Base-by-base conservation (phyloP, 1,139 yeast genomes). In the Wickerhamomyces sp. region DNA sequence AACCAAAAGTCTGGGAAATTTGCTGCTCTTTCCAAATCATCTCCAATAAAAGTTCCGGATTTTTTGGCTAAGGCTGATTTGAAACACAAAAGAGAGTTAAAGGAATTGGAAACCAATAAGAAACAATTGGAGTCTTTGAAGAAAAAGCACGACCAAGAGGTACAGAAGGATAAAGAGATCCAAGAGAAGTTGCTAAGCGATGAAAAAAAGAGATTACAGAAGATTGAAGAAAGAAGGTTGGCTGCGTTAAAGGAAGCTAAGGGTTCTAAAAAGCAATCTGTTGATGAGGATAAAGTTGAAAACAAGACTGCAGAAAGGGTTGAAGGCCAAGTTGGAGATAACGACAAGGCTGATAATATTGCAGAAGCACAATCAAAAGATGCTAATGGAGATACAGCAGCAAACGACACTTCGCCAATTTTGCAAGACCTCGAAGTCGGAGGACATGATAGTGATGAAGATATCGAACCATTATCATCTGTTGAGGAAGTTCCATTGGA, bases 31-130 rank as follows among this genome's bases (percentile, higher is more conserved):
- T 12, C 28, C 6, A 35, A 32, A 23, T 22, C 33, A 11, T 25
- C 21, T n/a, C 23, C 44, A 12, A 26, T 36, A 14, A 26, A 32
- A 35, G 20, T 36, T 6, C 43, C 43, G 7, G 10, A 20, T 8
- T 17, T 42, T 6, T 42, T 44, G 9, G 16, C 28, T 11, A 39
- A 40, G 16, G 19, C 42, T 11, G 46, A 42, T 8, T n/a, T 14
- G 2, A 36, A 32, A 19, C 36, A 40, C 23, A 32, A 39, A 16
- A 36, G 15, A 23, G 38, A 40, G 25, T 24, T 44, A 5, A 29
- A 23, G 17, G 28, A 28, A 16, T 17, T 44, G 8, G 40, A 39
- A 19, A 23, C 25, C 11, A 19, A 36, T 12, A 28, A 33, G 13
- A 33, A 36, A 6, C 24, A 33, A 20, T 26, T 38, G 9, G 40